Conservation (phyloP, 805 yeast species). For the Ogataea paradorogensis region DNA sequence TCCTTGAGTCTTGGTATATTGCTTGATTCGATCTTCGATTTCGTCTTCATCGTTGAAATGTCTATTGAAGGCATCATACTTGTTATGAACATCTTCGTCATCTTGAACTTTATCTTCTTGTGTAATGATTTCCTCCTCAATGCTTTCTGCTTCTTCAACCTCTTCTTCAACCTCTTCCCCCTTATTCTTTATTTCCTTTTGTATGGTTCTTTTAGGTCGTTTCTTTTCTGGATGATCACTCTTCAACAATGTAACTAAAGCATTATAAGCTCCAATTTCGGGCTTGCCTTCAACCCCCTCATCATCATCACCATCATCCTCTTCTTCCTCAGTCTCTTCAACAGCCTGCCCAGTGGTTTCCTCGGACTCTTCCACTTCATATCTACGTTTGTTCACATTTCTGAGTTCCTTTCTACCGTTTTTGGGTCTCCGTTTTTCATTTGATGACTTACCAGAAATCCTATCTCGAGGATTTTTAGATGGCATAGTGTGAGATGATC, state of each 20-base stretch:
- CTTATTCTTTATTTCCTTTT: constrained; percentile 6
- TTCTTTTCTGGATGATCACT: constrained; percentile 22
- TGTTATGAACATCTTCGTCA: constrained; percentile 26
- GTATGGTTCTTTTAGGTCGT: constrained; percentile 13
- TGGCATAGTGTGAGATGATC: constrained; percentile 13
- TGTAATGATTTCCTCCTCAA: constrained; percentile 20
- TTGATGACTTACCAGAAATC: neutral
- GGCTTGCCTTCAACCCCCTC: constrained; percentile 24
- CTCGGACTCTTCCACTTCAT: constrained; percentile 12
- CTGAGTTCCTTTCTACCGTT: constrained; percentile 64
- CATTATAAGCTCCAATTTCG: constrained; percentile 27
- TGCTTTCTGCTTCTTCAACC: constrained; percentile 3
- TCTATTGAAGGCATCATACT: constrained; percentile 66
- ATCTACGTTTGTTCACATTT: constrained; percentile 41
- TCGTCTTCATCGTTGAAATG: constrained; percentile 62
- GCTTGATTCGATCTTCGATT: constrained; percentile 32
- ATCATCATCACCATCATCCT: constrained; percentile 24
- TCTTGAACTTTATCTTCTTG: constrained; percentile 41
- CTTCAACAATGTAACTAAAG: constrained; percentile 26
- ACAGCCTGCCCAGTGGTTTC: constrained; percentile 1
- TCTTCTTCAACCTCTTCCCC: constrained; percentile 2
- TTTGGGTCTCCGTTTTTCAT: constrained; percentile 22
- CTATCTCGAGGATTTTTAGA: constrained; percentile 4
- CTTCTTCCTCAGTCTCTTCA: constrained; percentile 29
- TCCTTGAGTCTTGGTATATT: constrained; percentile 15